Evolutionary conservation across 2,329 filamentous ascomycete species (phyloP), one percentile per base, ranked within the genome.

Genomic region (Hymenoscyphus salicellus): DNA sequence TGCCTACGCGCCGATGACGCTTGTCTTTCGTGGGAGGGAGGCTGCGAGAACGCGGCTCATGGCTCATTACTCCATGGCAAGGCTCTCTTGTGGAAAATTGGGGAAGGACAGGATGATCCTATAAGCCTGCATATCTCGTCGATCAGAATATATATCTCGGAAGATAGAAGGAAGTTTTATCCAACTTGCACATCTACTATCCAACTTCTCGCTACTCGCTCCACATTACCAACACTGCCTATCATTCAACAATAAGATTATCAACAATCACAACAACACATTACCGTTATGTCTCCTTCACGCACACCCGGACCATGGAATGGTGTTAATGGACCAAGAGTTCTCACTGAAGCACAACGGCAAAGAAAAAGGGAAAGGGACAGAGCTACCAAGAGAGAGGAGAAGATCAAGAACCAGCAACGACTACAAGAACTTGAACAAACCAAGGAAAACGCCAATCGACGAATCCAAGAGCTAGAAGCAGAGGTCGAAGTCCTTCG

Each of bases 321-420:
- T 58, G 64, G 57, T 11, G 60, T 32, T 2, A 62, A 63, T 56
- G 63, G 69, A 62, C 68, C 64, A 55, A 56, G 60, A 56, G 20
- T 68, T 33, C 60, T 65, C 23, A 63, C 64, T 28, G 61, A 63
- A 58, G 64, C 61, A 28, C 64, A 65, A 57, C 58, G 64, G n/a
- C 46, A 62, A 32, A 49, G 64, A 23, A 65, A 65, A 30, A 57
- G 64, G 38, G 64, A 65, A 38, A 63, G 62, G 41, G 64, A 65
- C 30, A 20, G 64, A 43, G 58, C 58, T 14, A 63, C 61, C 33
- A 65, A 65, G 33, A 41, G 64, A 41, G 61, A 65, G 26, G 64
- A 65, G 32, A 65, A 65, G 23, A n/a, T 38, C 16, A 63, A 61
- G 33, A 49, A 57, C n/a, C 61, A 63, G 49, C 60, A 61, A 23